Percentiles rank a stretch among this genome's conserved stretches.
Evolutionary conservation across 1,284 basidiomycete genomes (phyloP).

Genomic region (Moesziomyces sp.): DNA sequence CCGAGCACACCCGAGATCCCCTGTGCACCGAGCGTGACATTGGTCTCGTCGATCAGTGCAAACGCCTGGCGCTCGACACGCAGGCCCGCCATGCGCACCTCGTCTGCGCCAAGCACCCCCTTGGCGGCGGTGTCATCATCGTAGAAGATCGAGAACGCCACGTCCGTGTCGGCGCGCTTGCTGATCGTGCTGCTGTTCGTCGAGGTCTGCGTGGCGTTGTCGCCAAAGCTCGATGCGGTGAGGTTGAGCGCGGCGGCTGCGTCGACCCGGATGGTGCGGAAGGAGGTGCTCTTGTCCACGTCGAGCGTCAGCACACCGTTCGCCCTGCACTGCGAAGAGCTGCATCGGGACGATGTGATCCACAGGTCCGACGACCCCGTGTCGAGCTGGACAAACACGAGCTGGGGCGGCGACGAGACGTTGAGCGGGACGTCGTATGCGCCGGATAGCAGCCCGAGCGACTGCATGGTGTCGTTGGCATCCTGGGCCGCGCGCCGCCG

Average conservation of each 20-base stretch:
- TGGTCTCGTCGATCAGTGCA: constrained; percentile 63
- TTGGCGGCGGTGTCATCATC: constrained; percentile 19
- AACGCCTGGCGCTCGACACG: constrained; percentile 32
- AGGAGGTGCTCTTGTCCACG: constrained; percentile 18
- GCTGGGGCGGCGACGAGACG: constrained; percentile 36
- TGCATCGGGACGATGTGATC: constrained; percentile 42
- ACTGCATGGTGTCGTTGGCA: constrained; percentile 31
- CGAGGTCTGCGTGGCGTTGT: constrained; percentile 3
- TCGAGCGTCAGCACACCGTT: constrained; percentile 29
- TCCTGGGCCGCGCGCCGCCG: constrained; percentile 12
- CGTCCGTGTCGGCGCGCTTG: constrained; percentile 1
- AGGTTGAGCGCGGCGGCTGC: constrained; percentile 12
- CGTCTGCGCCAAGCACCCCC: constrained; percentile 26
- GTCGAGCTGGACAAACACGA: constrained; percentile 51
- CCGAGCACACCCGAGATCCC: constrained; percentile 69
- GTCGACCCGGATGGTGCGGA: constrained; percentile 8
- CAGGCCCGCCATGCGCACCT: constrained; percentile 25
- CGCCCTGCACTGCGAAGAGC: constrained; percentile 9
- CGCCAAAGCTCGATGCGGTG: constrained; percentile 9
- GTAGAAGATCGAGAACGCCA: constrained; percentile 40
- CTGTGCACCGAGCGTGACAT: constrained; percentile 66
- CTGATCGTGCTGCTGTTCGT: background rate
- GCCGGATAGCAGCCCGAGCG: constrained; percentile 20
- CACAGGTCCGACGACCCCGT: constrained; percentile 52
- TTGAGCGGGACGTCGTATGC: constrained; percentile 47